Evolutionary conservation across 768 basidiomycete species (phyloP), one percentile per base, ranked within the genome.

Genomic region (Phanerochaete sordida): DNA sequence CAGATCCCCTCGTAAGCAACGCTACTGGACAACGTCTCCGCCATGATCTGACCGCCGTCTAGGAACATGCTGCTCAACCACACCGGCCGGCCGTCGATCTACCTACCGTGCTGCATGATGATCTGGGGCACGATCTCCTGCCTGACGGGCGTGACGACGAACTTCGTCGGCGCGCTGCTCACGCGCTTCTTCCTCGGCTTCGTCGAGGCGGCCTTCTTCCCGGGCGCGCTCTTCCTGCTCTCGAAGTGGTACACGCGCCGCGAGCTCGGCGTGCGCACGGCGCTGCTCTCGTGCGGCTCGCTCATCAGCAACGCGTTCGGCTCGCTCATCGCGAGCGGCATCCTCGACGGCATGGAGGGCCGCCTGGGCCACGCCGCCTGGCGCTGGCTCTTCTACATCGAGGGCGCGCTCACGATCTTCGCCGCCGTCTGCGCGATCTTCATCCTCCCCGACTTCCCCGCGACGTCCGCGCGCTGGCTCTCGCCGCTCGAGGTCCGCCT

Each of bases 251-350:
- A 92, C 76, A 89, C 78, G 59, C 81, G 82, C 46, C 77, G 76
- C 31, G 91, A 93, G 68, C 76, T 93, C 43, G 90, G 87, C 43
- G 75, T 84, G 53, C 78, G 89, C 55, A 88, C 82, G 13, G 86
- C 90, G 5, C 68, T 88, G 49, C 76, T 92, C 30, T 82, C 81
- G 43, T 90, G 88, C 61, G 91, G 91, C 21, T 84, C 80, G 65
- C 76, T 93, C 28, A 84, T 92, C 55, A 85, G 84, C 57, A 94
- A 93, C 76, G 91, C 90, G 0, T 91, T 93, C 68, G 91, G 91
- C 3, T 80, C 89, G 1, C 75, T 93, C 13, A 82, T 93, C 54
- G 90, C 91, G 12, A 88, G 89, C 30, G 86, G 83, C 1, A 89
- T 93, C 55, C 80, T 93, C 19, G 78, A 82, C 63, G 74, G 76